A percentile compares a stretch with the other conserved stretches of the same genome.
phyloP scores from a whole-genome alignment of 2,329 filamentous ascomycete genomes.

The Atkinsonella hypoxylon region DNA sequence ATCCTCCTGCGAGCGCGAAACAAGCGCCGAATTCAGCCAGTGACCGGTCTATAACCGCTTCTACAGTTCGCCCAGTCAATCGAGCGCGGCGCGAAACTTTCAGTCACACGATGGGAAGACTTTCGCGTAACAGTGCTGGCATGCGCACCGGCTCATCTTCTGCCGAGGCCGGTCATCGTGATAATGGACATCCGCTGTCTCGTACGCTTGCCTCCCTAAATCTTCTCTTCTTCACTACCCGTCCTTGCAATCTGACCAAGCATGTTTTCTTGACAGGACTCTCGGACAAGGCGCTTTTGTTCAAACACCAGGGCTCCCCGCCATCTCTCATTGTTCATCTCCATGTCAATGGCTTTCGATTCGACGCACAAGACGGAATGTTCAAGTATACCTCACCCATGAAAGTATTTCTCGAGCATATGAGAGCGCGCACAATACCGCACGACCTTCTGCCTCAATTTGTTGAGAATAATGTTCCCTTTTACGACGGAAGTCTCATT shows the following conservation, averaged over 20 bases:
- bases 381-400: slow-evolving; percentile 91
- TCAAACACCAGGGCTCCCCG: slow-evolving; percentile 60
- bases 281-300: slow-evolving; percentile 67
- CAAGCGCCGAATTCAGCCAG: slow-evolving; percentile 22
- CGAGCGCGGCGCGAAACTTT: slow-evolving; percentile 46
- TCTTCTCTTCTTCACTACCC: neutral
- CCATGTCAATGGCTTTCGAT: slow-evolving; percentile 74
- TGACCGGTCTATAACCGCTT: slow-evolving; percentile 26
- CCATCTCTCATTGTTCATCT: slow-evolving; percentile 83
- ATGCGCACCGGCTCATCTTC: slow-evolving; percentile 35
- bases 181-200: slow-evolving; percentile 38
- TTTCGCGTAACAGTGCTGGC: slow-evolving; percentile 38
- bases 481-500: slow-evolving; percentile 92
- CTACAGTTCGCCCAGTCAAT: slow-evolving; percentile 37
- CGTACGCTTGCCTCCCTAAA: slow-evolving; percentile 22
- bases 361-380: slow-evolving; percentile 87
- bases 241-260: slow-evolving; percentile 1
- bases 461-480: slow-evolving; percentile 56
- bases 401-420: slow-evolving; percentile 66
- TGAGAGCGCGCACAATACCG: slow-evolving; percentile 66
- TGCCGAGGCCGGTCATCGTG: slow-evolving; percentile 27
- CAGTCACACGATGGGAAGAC: slow-evolving; percentile 31
- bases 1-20: slow-evolving; percentile 34
- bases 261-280: slow-evolving; percentile 40
- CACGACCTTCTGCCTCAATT: slow-evolving; percentile 82